Conservation (phyloP, 495 filamentous ascomycete species). For the Penicillium arizonense region DNA sequence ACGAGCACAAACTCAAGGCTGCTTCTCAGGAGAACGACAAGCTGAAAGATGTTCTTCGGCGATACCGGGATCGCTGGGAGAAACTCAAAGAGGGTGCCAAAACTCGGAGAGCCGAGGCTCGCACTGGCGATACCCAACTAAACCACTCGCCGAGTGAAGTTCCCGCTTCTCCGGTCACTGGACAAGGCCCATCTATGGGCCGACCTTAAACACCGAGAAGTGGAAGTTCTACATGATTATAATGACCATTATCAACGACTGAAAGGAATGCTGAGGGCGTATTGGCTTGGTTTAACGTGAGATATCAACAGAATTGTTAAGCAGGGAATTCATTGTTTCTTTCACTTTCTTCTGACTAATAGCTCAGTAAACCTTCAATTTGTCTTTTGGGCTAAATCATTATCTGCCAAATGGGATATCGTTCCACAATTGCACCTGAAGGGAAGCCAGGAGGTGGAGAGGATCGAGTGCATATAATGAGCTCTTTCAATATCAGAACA, state of each 20-base stretch:
- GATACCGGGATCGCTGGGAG: slow-evolving; percentile 80
- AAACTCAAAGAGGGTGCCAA: slow-evolving; percentile 82
- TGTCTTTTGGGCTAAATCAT: too few species aligned
- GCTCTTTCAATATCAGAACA: too few species aligned
- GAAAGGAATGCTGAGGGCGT: not conserved
- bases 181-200: not conserved
- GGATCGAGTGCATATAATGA: too few species aligned
- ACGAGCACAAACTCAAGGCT: slow-evolving; percentile 54
- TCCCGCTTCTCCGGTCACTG: slow-evolving; percentile 4
- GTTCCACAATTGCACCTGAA: too few species aligned
- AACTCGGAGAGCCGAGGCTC: slow-evolving; percentile 39
- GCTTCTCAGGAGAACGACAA: slow-evolving; percentile 68
- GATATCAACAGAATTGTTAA: too few species aligned
- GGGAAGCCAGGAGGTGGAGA: too few species aligned
- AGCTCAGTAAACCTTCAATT: too few species aligned
- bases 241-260: not conserved
- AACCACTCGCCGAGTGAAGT: slow-evolving; percentile 5
- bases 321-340: too few species aligned
- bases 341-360: too few species aligned
- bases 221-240: not conserved
- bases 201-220: not conserved
- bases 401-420: too few species aligned
- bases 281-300: too few species aligned
- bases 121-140: slow-evolving; percentile 15
- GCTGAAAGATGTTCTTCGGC: slow-evolving; percentile 58